A percentile compares a stretch with the other conserved stretches of the same genome.
Conservation (phyloP, 164 flowering plant species). For the Dillenia suffruticosa region DNA sequence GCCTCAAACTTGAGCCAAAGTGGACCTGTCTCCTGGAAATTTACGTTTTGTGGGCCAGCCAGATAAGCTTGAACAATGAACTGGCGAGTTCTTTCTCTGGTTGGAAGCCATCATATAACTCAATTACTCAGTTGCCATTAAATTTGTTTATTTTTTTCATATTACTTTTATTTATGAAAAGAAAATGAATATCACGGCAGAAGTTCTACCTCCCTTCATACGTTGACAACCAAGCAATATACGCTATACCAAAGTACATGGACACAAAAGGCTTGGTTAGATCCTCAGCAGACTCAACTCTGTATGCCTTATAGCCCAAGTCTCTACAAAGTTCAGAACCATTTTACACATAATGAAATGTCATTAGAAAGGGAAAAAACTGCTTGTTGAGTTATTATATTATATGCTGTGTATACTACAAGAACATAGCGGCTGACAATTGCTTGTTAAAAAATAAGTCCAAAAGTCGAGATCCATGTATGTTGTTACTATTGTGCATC, state of each 20-base stretch:
- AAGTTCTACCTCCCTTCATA: conserved; percentile 74
- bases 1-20: conserved; percentile 68
- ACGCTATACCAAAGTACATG: conserved; percentile 92
- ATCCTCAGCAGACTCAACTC: conserved; percentile 57
- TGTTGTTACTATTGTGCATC: not conserved
- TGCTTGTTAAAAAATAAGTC: conserved; percentile 4
- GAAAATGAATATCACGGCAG: not conserved
- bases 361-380: not conserved
- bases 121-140: not conserved
- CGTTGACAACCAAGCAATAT: conserved; percentile 64
- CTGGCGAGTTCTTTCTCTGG: conserved; percentile 66
- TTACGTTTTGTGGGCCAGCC: conserved; percentile 74
- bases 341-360: conserved; percentile 5
- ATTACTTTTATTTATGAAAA: not conserved
- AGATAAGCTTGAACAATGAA: conserved; percentile 84
- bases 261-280: conserved; percentile 72
- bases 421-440: not conserved
- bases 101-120: not conserved
- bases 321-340: conserved; percentile 41
- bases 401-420: not conserved
- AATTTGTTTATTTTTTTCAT: not conserved
- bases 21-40: conserved; percentile 53
- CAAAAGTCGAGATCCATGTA: not conserved
- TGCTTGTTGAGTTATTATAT: too few species aligned
- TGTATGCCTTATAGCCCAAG: conserved; percentile 66